Evolutionary conservation across 805 yeast genomes (phyloP).

Genomic region (Teunomyces atbi): DNA sequence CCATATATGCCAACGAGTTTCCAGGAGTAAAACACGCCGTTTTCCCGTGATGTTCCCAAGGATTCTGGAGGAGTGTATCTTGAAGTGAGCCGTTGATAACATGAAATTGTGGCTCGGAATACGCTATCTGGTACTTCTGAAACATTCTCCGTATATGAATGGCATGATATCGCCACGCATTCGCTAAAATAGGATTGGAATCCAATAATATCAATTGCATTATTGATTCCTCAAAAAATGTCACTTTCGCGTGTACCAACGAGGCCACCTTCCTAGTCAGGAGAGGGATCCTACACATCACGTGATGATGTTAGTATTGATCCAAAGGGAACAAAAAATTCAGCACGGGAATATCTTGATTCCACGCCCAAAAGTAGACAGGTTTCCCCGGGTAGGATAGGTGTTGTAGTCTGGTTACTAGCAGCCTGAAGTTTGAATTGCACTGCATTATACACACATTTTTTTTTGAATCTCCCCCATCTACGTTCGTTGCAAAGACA

Average conservation of each 20-base stretch:
- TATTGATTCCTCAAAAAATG: too few species aligned
- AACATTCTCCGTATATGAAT: not conserved
- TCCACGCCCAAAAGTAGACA: not conserved
- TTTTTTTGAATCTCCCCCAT: not conserved
- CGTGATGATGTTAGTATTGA: not conserved
- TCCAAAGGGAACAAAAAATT: constrained; percentile 1
- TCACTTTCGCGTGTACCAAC: too few species aligned
- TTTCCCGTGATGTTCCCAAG: not conserved
- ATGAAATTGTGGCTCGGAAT: not conserved
- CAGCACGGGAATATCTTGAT: not conserved
- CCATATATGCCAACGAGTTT: constrained; percentile 27
- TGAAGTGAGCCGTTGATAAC: not conserved
- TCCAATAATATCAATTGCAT: constrained; percentile 4
- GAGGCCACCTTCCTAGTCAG: too few species aligned
- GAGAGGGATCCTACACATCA: not conserved
- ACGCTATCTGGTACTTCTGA: not conserved
- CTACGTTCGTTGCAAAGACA: not conserved
- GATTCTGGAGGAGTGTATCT: not conserved
- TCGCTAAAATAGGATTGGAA: not conserved
- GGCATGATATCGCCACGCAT: constrained; percentile 2
- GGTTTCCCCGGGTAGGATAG: constrained; percentile 1
- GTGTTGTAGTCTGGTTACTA: constrained; percentile 4
- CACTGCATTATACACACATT: not conserved
- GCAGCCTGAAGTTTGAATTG: not conserved
- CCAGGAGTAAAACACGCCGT: constrained; percentile 22